A percentile compares a stretch with the other conserved stretches of the same genome.
Conservation (phyloP, 305 asterid species). For the Fraxinus sp. region DNA sequence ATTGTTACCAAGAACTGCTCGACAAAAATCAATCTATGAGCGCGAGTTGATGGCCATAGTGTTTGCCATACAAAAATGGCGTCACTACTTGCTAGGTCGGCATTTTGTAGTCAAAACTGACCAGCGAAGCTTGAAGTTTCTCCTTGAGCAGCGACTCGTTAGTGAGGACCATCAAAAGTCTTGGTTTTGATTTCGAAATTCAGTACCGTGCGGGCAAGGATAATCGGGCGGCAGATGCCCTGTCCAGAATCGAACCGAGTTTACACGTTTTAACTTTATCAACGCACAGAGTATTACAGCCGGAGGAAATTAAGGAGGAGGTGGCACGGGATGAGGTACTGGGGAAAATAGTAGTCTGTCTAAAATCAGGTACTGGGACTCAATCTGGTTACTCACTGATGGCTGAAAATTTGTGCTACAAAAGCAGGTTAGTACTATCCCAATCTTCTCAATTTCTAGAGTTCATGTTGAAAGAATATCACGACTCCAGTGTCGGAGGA, state of each 20-base stretch:
- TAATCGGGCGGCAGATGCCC: not conserved
- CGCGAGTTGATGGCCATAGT: not conserved
- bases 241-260: not conserved
- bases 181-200: not conserved
- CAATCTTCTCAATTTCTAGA: fast-evolving
- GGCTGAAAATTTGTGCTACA: fast-evolving
- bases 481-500: too few species aligned
- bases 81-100: not conserved
- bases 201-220: too few species aligned
- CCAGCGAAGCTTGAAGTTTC: not conserved
- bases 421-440: too few species aligned
- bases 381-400: too few species aligned
- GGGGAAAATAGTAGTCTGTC: too few species aligned
- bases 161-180: not conserved
- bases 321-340: too few species aligned
- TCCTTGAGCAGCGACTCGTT: not conserved
- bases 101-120: not conserved
- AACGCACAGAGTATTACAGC: too few species aligned
- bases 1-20: fast-evolving
- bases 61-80: not conserved
- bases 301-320: too few species aligned
- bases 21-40: not conserved
- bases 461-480: too few species aligned
- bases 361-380: too few species aligned
- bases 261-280: not conserved